Evolutionary conservation across 1,139 yeast species (phyloP).

Genomic region (Nakaseomyces nivariensis): DNA sequence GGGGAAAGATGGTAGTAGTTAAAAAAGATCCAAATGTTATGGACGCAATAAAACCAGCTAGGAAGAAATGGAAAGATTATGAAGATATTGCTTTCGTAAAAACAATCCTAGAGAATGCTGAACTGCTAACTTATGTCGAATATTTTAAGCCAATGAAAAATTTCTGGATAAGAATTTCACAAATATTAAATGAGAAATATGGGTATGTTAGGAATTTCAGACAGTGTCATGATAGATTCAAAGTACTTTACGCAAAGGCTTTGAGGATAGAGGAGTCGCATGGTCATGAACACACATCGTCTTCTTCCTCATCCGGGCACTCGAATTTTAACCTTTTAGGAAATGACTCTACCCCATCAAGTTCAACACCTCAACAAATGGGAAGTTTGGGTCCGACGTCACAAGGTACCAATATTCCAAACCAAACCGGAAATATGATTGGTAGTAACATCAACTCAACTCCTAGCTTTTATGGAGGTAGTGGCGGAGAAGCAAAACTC

Average conservation of each 20-base stretch:
- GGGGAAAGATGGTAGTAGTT: background rate
- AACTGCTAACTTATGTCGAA: constrained; percentile 17
- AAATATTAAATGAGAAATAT: constrained; percentile 10
- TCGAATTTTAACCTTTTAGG: background rate
- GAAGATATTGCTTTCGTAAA: constrained; percentile 19
- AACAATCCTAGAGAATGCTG: constrained; percentile 13
- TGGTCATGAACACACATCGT: background rate
- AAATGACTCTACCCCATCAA: background rate
- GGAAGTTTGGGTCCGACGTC: background rate
- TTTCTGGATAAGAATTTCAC: constrained; percentile 18
- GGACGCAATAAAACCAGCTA: constrained; percentile 7
- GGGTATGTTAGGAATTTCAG: constrained; percentile 16
- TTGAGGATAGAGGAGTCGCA: constrained; percentile 5
- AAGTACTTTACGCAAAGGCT: constrained; percentile 16
- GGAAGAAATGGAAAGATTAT: constrained; percentile 18
- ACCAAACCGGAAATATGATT: background rate
- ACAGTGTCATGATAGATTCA: constrained; percentile 23
- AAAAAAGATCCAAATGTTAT: background rate
- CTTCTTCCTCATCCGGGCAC: background rate
- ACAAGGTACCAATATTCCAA: constrained; percentile 1
- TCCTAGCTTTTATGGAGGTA: background rate
- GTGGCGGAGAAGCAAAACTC: background rate
- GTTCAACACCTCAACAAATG: background rate
- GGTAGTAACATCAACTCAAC: background rate
- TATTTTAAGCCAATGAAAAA: constrained; percentile 24